phyloP scores from a whole-genome alignment of 768 basidiomycete genomes.

The Clitopilus hobsonii region DNA sequence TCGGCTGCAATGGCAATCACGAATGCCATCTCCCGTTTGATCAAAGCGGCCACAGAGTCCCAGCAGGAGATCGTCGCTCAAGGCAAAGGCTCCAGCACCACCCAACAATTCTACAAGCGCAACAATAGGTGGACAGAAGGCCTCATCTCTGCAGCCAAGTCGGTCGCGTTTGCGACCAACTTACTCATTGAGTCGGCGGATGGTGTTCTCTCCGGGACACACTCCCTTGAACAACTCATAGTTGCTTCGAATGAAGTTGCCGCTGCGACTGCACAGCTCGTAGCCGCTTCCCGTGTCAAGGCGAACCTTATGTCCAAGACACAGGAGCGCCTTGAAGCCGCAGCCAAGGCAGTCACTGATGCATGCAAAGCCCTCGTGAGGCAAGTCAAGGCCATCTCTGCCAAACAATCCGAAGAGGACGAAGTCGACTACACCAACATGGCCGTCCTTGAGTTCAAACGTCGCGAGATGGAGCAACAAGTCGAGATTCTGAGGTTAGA shows the following conservation, averaged over 20 bases:
- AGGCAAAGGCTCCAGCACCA: slow-evolving; percentile 88
- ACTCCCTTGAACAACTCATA: slow-evolving; percentile 97
- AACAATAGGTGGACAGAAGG: slow-evolving; percentile 99
- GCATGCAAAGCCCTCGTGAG: slow-evolving; percentile 95
- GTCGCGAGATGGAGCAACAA: slow-evolving; percentile 97
- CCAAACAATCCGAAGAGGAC: slow-evolving; percentile 74
- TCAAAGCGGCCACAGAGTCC: slow-evolving; percentile 94
- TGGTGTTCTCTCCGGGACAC: slow-evolving; percentile 93
- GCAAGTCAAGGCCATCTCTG: slow-evolving; percentile 94
- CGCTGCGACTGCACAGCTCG: slow-evolving; percentile 94
- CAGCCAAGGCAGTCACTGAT: slow-evolving; percentile 96
- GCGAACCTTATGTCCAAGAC: slow-evolving; percentile 98
- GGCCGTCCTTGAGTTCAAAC: slow-evolving; percentile 95
- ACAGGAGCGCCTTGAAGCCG: slow-evolving; percentile 91
- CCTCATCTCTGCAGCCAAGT: slow-evolving; percentile 94
- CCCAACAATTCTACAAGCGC: slow-evolving; percentile 98
- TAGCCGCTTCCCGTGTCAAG: slow-evolving; percentile 97
- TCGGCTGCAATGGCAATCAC: slow-evolving; percentile 94
- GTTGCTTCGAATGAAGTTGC: slow-evolving; percentile 99
- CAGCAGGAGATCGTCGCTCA: slow-evolving; percentile 97
- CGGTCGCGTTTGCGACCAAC: slow-evolving; percentile 95
- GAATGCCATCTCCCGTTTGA: slow-evolving; percentile 88
- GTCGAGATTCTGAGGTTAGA: slow-evolving; percentile 97
- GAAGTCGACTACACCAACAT: slow-evolving; percentile 88
- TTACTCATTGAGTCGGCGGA: slow-evolving; percentile 97